Evolutionary conservation across 2,329 filamentous ascomycete genomes (phyloP), one percentile per base, ranked within the genome.

Genomic region (Exophiala calicioides): DNA sequence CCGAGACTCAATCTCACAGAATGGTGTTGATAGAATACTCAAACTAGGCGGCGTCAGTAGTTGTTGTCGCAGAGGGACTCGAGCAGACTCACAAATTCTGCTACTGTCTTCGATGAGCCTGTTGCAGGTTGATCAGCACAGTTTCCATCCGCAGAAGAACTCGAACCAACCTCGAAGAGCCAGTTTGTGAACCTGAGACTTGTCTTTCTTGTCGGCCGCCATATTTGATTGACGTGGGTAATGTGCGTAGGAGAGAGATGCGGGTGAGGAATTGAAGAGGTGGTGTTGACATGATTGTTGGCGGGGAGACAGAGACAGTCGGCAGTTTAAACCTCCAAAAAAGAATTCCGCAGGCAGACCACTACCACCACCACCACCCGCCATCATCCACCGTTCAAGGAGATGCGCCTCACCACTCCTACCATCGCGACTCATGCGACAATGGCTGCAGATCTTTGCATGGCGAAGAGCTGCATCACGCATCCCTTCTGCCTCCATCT

Each of bases 21-120:
- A 98, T 97, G 0, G 90, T 94, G 64, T 98, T 93, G 65, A 97
- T 96, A 1, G 89, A 96, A 70, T 95, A 98, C 76, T 98, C 90
- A 65, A 98, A 98, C 81, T 44, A 60, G 44, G 18, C 19, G 21
- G 9, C 34, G 42, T 51, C 38, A 49, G 65, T 39, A 59, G 56
- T 9, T 9, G 19, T 8, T 21, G 30, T 18, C 15, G 19, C 12
- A 34, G 15, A 7, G 15, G 31, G 30, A 78, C n/a, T n/a, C n/a
- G n/a, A n/a, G n/a, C n/a, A n/a, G n/a, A n/a, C 86, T 68, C 74
- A 95, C 90, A 68, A 98, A 98, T 74, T 98, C 93, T 33, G 91
- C 87, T 47, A 97, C 90, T 27, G 95, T 80, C 70, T 91, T 94
- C 29, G 89, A 82, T 59, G 83, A 86, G 45, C 83, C 80, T 82